A percentile compares a stretch with the other conserved stretches of the same genome.
These are phyloP conservation scores for Lipomyces starkeyi DNA, from an alignment of 805 yeast species.

Conservation along the genomic window DNA sequence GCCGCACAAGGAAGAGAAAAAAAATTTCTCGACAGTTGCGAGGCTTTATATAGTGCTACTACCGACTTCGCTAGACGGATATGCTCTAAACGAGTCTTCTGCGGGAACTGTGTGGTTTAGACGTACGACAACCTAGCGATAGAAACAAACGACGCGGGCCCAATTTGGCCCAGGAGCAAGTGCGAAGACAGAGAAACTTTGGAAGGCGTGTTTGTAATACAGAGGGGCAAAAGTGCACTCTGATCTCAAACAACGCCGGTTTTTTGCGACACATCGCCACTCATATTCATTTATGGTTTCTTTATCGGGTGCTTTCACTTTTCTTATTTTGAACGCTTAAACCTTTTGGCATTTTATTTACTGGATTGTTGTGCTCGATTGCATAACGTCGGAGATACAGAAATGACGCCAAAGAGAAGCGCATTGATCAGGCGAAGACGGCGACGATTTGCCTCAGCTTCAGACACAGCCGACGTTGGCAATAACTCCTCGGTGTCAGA, in stretches of 20 bases:
- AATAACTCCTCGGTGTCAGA: not conserved
- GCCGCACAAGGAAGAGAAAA: slow-evolving; percentile 35
- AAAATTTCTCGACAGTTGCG: not conserved
- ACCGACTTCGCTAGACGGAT: not conserved
- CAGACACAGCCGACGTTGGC: not conserved
- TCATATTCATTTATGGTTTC: not conserved
- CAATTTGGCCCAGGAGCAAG: too few relatives aligned
- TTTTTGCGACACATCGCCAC: not conserved
- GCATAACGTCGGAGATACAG: not conserved
- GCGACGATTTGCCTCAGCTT: slow-evolving; percentile 1
- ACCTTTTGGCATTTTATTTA: not conserved
- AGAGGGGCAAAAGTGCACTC: not conserved
- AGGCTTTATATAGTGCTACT: not conserved
- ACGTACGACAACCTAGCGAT: not conserved
- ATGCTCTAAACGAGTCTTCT: not conserved
- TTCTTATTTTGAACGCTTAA: not conserved
- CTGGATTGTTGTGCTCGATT: not conserved
- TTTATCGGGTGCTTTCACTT: not conserved
- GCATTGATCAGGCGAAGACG: not conserved
- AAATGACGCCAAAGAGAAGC: not conserved
- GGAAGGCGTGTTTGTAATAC: not conserved
- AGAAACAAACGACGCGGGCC: not conserved
- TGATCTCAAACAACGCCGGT: not conserved
- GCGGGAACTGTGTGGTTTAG: not conserved
- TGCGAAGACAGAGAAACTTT: slow-evolving; percentile 1